Evolutionary conservation across 2,329 filamentous ascomycete species (phyloP).

Genomic region (Curvularia verruculosa): DNA sequence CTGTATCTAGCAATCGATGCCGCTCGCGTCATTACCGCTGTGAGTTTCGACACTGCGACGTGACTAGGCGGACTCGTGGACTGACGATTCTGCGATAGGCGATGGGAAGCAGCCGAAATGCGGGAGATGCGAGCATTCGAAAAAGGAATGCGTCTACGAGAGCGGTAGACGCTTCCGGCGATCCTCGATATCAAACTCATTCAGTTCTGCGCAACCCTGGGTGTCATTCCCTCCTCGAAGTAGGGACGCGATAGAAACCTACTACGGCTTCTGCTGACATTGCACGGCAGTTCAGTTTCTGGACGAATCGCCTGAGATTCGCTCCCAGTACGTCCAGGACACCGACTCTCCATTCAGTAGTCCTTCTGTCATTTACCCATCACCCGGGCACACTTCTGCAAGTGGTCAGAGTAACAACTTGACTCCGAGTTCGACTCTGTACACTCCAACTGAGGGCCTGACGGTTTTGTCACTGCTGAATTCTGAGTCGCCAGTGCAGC

Average conservation of each 20-base stretch:
- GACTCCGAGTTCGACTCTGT: conserved; percentile 25
- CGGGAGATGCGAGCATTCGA: conserved; percentile 40
- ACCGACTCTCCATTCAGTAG: conserved; percentile 23
- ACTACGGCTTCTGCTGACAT: conserved; percentile 16
- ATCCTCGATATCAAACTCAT: conserved; percentile 42
- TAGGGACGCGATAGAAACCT: conserved; percentile 14
- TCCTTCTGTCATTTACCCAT: conserved; percentile 14
- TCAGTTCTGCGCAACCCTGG: conserved; percentile 44
- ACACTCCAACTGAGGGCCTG: conserved; percentile 39
- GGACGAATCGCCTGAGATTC: conserved; percentile 44
- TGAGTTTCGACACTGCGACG: conserved; percentile 16
- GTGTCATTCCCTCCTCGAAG: conserved; percentile 45
- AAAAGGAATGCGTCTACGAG: conserved; percentile 44
- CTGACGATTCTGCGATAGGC: conserved; percentile 34
- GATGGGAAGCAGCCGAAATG: conserved; percentile 46
- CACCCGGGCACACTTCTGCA: conserved; percentile 19
- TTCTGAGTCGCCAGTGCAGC: conserved; percentile 37
- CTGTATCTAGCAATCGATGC: conserved; percentile 42
- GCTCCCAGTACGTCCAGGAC: conserved; percentile 39
- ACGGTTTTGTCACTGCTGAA: conserved; percentile 45
- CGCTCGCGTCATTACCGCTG: conserved; percentile 49
- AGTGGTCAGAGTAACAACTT: conserved; percentile 22
- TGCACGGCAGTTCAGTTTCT: conserved; percentile 42
- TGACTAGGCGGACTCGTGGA: not conserved
- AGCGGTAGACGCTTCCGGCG: conserved; percentile 45